Evolutionary conservation across 2,329 filamentous ascomycete genomes (phyloP), one percentile per base, ranked within the genome.

Genomic region (Sporothrix inflata): DNA sequence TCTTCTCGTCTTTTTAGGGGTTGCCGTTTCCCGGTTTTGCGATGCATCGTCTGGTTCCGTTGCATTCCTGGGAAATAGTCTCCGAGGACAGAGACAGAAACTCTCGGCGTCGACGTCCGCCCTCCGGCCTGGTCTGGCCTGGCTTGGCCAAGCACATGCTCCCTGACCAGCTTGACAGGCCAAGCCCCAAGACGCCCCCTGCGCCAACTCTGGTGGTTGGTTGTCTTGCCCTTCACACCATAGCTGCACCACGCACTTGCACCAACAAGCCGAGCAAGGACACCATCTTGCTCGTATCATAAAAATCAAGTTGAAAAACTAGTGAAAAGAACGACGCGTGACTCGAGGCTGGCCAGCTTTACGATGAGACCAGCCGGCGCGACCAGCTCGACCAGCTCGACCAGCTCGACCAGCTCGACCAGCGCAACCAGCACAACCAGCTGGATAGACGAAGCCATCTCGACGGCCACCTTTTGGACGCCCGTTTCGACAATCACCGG

Each of bases 181-280:
- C n/a, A 24, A 16, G 34, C 6, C 8, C 11, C 53, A 55, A 19
- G 19, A n/a, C 1, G 47, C 47, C 53, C 60, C 60, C 38, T 45
- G 60, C 38, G 19, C 60, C 60, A 60, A 40, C 30, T 12, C 27
- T 63, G 57, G 60, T 65, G 38, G 60, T 45, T 65, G 60, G 60
- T 65, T 65, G 60, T 65, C 38, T 65, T 65, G 38, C 38, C 16
- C n/a, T 24, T 21, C 60, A 63, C 60, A 40, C 57, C 57, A 24
- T 34, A 61, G 57, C 34, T 61, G 57, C 34, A 61, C 11, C 21
- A 42, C 38, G 8, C 30, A 14, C 19, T 38, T 65, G 60, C 60
- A 45, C 60, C 60, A 42, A 42, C 38, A 42, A n/a, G 34, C 24
- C 57, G 24, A 14, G n/a, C 34, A 42, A 16, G n/a, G 5, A 4